Evolutionary conservation across 371 early-diverging fungal species (phyloP).

Genomic region (Smittium culicis): DNA sequence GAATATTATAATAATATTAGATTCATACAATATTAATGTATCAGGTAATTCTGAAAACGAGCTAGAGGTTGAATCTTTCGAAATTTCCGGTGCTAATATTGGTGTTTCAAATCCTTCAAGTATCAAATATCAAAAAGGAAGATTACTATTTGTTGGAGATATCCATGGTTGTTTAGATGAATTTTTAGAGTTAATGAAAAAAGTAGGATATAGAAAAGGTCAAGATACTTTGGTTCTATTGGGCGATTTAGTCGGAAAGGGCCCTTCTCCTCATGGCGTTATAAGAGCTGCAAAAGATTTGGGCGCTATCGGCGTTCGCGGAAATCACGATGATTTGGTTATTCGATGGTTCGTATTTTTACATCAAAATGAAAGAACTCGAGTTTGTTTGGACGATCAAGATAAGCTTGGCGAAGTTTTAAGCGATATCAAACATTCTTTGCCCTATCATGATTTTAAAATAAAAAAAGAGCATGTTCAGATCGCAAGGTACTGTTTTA

Average conservation of each 20-base stretch:
- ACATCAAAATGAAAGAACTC: conserved; percentile 16
- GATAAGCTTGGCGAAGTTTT: no score
- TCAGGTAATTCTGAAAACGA: neutral
- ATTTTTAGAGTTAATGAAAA: conserved; percentile 34
- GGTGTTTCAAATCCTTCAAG: neutral
- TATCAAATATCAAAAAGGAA: conserved; percentile 11
- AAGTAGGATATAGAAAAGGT: conserved; percentile 30
- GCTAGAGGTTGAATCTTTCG: neutral
- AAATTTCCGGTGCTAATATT: neutral
- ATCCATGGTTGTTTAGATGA: conserved; percentile 49
- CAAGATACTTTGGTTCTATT: conserved; percentile 46
- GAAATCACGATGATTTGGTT: conserved; percentile 65
- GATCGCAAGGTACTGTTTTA: no score
- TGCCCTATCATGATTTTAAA: no score
- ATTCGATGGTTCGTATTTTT: conserved; percentile 44
- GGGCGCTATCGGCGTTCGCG: conserved; percentile 47
- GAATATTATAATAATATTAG: neutral
- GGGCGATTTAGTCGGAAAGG: conserved; percentile 55
- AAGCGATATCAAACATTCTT: no score
- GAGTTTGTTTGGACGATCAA: neutral
- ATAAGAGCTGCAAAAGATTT: conserved; percentile 37
- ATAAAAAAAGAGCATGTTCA: no score
- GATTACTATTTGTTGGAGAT: conserved; percentile 54
- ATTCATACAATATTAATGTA: neutral
- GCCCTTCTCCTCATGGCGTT: conserved; percentile 49